Evolutionary conservation across 441 rosid species (phyloP), one percentile per base, ranked within the genome.

Genomic region (Jatropha multifida): DNA sequence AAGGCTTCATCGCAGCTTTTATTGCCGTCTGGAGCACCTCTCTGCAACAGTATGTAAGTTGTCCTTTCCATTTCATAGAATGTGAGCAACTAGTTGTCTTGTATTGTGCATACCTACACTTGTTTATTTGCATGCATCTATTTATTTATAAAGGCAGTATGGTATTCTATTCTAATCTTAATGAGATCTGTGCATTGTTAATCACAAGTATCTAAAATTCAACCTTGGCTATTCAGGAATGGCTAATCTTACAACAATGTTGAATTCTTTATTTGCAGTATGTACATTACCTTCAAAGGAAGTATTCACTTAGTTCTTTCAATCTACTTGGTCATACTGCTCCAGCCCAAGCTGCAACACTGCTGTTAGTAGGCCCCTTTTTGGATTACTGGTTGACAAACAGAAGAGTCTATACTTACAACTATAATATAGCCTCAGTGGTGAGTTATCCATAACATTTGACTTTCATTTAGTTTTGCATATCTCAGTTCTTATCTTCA

Each of bases 1-100:
- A 89, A 68, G 98, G 98, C 46, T 92, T 90, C 74, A 68, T 92
- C 38, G 97, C 98, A 54, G 97, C 98, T 4, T 74, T 84, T 13
- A 80, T 94, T 1, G 98, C 96, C 58, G 93, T 94, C 72, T 94
- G 96, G 94, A 92, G 98, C 88, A 94, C 97, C 26, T 88, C 98
- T 7, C 83, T 94, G 76, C 98, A 94, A 78, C 98, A 92, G 81
- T 94, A 92, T 78, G 98, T 94, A 85, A 87, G 97, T 87, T 4
- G 18, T 32, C n/a, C 38, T 12, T 32, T 62, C 18, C 9, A 3
- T 27, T 37, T 12, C 17, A 61, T 32, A n/a, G 17, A 32, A 32
- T 18, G 4, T 27, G 65, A 61, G 63, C 38, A 59, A 23, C 23
- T 59, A 23, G 23, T 59, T 59, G 63, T 59, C 37, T 20, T 10